A percentile compares a stretch with the other conserved stretches of the same genome.
Evolutionary conservation across 2,329 filamentous ascomycete genomes (phyloP).

Genomic region (Cyclaneusma minus): DNA sequence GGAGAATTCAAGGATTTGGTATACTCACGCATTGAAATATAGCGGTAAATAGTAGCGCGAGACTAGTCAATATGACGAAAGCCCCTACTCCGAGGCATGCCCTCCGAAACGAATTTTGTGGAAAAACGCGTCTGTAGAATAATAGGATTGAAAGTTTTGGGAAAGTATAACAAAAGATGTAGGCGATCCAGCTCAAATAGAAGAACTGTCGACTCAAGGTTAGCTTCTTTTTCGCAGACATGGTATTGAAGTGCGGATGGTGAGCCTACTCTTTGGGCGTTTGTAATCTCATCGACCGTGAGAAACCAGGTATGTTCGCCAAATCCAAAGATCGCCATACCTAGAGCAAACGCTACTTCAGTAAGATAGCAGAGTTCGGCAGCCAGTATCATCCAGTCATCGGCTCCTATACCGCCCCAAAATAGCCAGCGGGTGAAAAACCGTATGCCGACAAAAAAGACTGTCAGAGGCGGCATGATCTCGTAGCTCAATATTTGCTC

Average conservation of each 20-base stretch:
- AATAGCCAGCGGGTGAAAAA: conserved; percentile 3
- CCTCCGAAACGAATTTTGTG: background rate
- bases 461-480: conserved; percentile 2
- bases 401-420: conserved; percentile 3
- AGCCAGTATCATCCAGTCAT: conserved; percentile 6
- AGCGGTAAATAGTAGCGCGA: conserved; percentile 2
- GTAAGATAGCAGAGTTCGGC: conserved; percentile 2
- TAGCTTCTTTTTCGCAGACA: too few species aligned
- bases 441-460: conserved; percentile 3
- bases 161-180: conserved; percentile 3
- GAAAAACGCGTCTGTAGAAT: conserved; percentile 7
- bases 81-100: background rate
- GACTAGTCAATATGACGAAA: conserved; percentile 3
- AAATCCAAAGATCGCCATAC: conserved; percentile 3
- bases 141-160: conserved; percentile 6
- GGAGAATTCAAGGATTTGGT: too few species aligned
- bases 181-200: conserved; percentile 4
- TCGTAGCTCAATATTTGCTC: too few species aligned
- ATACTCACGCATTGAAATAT: conserved; percentile 7
- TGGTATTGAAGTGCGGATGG: too few species aligned
- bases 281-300: too few species aligned
- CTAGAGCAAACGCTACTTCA: conserved; percentile 1
- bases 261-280: too few species aligned
- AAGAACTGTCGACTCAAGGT: conserved; percentile 6
- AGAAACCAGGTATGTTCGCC: conserved; percentile 6